phyloP scores from a whole-genome alignment of 352 stramenopile species.

The Phytophthora pluvialis region DNA sequence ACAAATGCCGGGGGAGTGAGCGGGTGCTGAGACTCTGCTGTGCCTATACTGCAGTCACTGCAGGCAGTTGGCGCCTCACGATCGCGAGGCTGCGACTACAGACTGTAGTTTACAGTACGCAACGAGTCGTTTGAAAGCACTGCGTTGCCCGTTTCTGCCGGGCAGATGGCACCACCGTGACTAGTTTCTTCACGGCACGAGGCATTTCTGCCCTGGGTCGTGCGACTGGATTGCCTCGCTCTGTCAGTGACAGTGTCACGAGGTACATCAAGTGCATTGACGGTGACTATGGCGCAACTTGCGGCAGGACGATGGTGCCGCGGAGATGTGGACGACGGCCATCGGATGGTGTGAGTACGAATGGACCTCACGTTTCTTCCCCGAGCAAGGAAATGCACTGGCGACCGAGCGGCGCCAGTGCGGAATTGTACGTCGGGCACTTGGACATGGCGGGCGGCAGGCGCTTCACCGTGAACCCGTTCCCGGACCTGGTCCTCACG shows the following conservation, averaged over 20 bases:
- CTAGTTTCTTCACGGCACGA: slow-evolving; percentile 12
- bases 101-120: too few relatives aligned
- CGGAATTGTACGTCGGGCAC: slow-evolving; percentile 3
- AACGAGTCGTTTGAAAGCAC: not conserved
- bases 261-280: not conserved
- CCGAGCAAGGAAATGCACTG: not conserved
- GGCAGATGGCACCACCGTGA: slow-evolving; percentile 6
- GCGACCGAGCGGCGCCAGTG: slow-evolving; percentile 10
- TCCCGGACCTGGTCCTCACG: slow-evolving; percentile 25
- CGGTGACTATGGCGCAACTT: not conserved
- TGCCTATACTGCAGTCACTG: too few relatives aligned
- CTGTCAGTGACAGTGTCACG: too few relatives aligned
- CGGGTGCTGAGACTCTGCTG: too few relatives aligned
- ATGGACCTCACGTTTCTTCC: slow-evolving; percentile 8
- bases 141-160: slow-evolving; percentile 9
- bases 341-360: slow-evolving; percentile 20
- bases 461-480: slow-evolving; percentile 38
- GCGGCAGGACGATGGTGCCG: slow-evolving; percentile 3
- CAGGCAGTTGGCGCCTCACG: not conserved
- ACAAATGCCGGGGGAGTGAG: too few relatives aligned
- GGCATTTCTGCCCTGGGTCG: slow-evolving; percentile 13
- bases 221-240: slow-evolving; percentile 6
- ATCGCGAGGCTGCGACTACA: slow-evolving; percentile 9
- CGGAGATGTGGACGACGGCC: slow-evolving; percentile 1
- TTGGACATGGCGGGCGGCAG: slow-evolving; percentile 10